Evolutionary conservation across 495 filamentous ascomycete genomes (phyloP).

Genomic region (Schizothecium vesticola): DNA sequence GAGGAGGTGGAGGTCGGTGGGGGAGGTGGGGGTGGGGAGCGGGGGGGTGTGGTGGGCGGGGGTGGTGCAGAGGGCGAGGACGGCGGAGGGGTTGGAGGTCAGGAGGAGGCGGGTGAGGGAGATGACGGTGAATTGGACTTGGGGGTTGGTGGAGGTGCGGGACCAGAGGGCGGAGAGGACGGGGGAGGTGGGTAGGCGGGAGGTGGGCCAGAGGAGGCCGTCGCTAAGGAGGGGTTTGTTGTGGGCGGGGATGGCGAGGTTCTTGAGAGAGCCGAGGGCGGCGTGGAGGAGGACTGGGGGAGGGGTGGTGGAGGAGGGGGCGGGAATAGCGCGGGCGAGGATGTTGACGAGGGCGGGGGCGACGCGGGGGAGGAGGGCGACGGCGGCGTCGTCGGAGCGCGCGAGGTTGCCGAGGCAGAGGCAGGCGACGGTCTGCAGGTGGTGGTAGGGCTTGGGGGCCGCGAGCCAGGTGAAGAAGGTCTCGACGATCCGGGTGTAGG

Average conservation of each 20-base stretch:
- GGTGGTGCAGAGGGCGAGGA: slow-evolving; percentile 42
- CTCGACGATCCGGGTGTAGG: slow-evolving; percentile 40
- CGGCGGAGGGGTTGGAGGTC: slow-evolving; percentile 51
- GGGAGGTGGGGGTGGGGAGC: not conserved
- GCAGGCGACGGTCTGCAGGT: slow-evolving; percentile 69
- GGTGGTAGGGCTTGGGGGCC: slow-evolving; percentile 13
- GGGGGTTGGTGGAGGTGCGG: slow-evolving; percentile 51
- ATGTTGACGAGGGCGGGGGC: slow-evolving; percentile 52
- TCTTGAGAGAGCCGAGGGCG: slow-evolving; percentile 69
- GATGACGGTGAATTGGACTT: slow-evolving; percentile 65
- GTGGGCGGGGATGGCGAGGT: slow-evolving; percentile 61
- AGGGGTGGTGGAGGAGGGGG: not conserved
- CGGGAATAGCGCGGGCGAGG: slow-evolving; percentile 33
- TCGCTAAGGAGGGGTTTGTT: slow-evolving; percentile 59
- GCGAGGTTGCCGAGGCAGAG: slow-evolving; percentile 73
- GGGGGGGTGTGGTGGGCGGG: slow-evolving; percentile 12
- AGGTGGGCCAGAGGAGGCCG: slow-evolving; percentile 20
- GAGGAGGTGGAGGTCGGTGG: slow-evolving; percentile 56
- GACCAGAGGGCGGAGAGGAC: slow-evolving; percentile 58
- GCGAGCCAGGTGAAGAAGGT: slow-evolving; percentile 47
- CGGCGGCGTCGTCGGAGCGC: slow-evolving; percentile 61
- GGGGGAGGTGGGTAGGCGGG: slow-evolving; percentile 22
- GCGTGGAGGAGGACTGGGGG: slow-evolving; percentile 40
- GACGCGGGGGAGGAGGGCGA: slow-evolving; percentile 51
- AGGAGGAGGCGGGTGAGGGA: slow-evolving; percentile 63